A percentile compares a stretch with the other conserved stretches of the same genome.
Conservation (phyloP, 1,139 yeast species). For the Kurtzmaniella natalensis region DNA sequence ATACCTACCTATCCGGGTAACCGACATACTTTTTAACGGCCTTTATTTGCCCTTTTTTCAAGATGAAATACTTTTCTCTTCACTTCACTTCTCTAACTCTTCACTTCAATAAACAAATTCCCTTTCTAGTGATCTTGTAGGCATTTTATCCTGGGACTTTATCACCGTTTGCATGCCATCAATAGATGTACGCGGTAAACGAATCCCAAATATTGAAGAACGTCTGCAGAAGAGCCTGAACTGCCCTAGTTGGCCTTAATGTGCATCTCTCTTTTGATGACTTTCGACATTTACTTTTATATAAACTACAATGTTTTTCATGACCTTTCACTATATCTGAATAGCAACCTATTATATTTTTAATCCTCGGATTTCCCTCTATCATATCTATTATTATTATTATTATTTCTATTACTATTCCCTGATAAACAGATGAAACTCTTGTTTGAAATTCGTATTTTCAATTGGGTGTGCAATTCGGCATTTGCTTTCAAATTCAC, state of each 20-base stretch:
- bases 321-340: too few relatives aligned
- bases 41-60: too few relatives aligned
- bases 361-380: constrained; percentile 3
- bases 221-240: constrained; percentile 42
- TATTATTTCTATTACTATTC: neutral
- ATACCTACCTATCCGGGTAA: too few relatives aligned
- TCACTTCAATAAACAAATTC: too few relatives aligned
- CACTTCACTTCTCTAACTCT: too few relatives aligned
- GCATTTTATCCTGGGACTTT: constrained; percentile 24
- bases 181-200: constrained; percentile 44
- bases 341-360: constrained; percentile 1
- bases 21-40: too few relatives aligned
- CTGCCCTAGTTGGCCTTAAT: constrained; percentile 14
- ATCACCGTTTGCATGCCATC: constrained; percentile 42
- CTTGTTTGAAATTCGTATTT: constrained; percentile 2
- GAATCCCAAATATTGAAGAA: constrained; percentile 35
- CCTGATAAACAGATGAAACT: constrained; percentile 1
- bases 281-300: constrained; percentile 32
- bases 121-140: too few relatives aligned
- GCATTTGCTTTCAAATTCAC: constrained; percentile 45
- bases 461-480: constrained; percentile 22
- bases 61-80: too few relatives aligned
- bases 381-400: neutral
- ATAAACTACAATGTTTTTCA: too few relatives aligned
- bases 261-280: constrained; percentile 38